Evolutionary conservation across 257 asterid species (phyloP).

Genomic region (Euphrasia confusa): DNA sequence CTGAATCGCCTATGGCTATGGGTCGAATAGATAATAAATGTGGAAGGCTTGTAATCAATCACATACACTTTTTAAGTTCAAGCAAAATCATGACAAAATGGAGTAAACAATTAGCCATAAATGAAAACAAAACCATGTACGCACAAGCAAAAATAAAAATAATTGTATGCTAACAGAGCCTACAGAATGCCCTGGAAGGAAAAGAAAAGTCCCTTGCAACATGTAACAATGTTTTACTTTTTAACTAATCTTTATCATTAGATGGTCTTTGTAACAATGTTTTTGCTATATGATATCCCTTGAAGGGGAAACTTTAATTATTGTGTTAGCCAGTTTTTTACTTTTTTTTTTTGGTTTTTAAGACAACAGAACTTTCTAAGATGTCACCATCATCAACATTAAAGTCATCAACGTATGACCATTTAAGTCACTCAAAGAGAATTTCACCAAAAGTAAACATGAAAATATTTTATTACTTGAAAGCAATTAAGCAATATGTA

Average conservation of each 20-base stretch:
- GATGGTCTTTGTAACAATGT: too few species aligned
- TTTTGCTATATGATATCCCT: too few species aligned
- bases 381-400: not conserved
- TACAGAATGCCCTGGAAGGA: not conserved
- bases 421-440: not conserved
- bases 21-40: conserved; percentile 2
- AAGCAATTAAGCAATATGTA: not conserved
- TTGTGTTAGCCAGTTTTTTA: not conserved
- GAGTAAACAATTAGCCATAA: not conserved
- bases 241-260: too few species aligned
- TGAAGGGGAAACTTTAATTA: not conserved
- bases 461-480: not conserved
- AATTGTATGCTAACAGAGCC: not conserved
- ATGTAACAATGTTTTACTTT: too few species aligned
- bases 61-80: not conserved
- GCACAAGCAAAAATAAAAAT: not conserved
- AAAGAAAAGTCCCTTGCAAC: not conserved
- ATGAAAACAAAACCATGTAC: conserved; percentile 1
- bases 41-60: not conserved
- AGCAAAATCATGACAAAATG: not conserved
- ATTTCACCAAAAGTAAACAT: not conserved
- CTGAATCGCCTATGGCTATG: not conserved
- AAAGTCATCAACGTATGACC: not conserved
- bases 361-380: not conserved
- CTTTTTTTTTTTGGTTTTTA: not conserved